Percentiles rank a stretch among this genome's conserved stretches.
Conservation (phyloP, 352 stramenopile species). For the Pythium pyrilobum region DNA sequence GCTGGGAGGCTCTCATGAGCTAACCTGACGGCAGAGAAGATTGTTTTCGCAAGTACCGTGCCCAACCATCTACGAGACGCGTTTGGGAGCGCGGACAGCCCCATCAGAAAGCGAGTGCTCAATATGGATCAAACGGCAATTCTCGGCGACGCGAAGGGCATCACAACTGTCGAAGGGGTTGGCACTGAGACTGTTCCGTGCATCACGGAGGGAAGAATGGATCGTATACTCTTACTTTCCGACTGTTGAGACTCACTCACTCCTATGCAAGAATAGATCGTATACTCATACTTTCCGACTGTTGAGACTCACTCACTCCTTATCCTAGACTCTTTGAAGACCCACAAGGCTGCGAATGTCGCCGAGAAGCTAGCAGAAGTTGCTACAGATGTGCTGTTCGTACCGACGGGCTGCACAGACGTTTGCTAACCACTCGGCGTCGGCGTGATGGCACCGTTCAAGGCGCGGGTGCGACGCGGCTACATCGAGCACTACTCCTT, state of each 20-base stretch:
- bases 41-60: not conserved
- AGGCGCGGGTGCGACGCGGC: not conserved
- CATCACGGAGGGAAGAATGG: not conserved
- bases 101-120: not conserved
- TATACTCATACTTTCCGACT: not conserved
- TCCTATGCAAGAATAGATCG: not conserved
- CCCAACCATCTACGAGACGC: not conserved
- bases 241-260: not conserved
- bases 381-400: not conserved
- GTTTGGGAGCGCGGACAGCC: not conserved
- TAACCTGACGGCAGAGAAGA: not conserved
- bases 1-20: not conserved
- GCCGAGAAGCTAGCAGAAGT: not conserved
- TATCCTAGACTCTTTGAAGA: not conserved
- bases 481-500: not conserved
- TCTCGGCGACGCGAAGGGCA: not conserved
- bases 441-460: not conserved
- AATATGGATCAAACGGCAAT: not conserved
- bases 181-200: not conserved
- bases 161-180: not conserved
- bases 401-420: not conserved
- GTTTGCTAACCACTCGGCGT: not conserved
- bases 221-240: not conserved
- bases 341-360: not conserved
- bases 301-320: not conserved